Evolutionary conservation across 1,139 yeast species (phyloP), one percentile per base, ranked within the genome.

Genomic region (Yamadazyma dendronema): DNA sequence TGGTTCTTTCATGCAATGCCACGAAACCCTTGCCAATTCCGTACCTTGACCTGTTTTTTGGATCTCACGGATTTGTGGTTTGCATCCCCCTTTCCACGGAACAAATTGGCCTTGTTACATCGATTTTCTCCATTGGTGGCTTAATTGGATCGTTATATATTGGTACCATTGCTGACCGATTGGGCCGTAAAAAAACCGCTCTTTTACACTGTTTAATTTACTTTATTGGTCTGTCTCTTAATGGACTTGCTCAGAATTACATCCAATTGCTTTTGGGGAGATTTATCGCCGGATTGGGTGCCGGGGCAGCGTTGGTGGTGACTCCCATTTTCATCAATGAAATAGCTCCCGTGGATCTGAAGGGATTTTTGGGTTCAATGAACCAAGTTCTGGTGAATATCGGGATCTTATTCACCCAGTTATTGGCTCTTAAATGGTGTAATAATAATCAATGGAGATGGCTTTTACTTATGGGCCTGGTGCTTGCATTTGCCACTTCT

Each of bases 51-150:
- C 57, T 73, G 2, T 65, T 62, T 54, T 72, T 69, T 46, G 77
- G 75, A 0, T 35, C 42, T 14, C 58, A 56, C 33, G 73, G 71
- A 3, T 64, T 61, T 35, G 48, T 38, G 2, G 50, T 54, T 38
- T 73, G 96, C 57, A 76, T 88, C 21, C 72, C 78, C 0, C 70
- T 86, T 70, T 63, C 72, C 15, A 77, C 81, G 12, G 71, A 76
- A 33, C 84, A 84, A 41, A 65, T 86, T 33, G 97, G 97, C 0
- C 61, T 84, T 19, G 81, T 83, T n/a, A 89, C 95, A 0, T 81
- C 96, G 0, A 75, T 86, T 19, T 88, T 84, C 59, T 81, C 94
- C 28, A 70, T 90, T 39, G 97, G 98, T 7, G 97, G 97, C 0
- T 67, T 90, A 16, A 38, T 84, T 6, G 89, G 96, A 1, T 87